Conservation (phyloP, 1,139 yeast species). For the Taphrina communis region DNA sequence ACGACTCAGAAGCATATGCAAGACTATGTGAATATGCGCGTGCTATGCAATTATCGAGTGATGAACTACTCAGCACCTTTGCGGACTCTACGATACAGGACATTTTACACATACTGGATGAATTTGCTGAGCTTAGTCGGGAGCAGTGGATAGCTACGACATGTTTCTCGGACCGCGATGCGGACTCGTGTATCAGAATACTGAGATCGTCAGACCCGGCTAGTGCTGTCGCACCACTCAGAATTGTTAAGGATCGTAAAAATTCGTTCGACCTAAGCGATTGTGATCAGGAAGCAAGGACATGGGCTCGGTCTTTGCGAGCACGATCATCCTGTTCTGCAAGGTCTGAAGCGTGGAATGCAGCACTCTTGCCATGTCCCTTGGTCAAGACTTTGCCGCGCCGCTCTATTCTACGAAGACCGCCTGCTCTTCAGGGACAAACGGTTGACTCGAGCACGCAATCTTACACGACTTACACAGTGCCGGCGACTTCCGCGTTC, state of each 20-base stretch:
- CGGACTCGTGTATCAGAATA: not conserved
- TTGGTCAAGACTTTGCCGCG: not conserved
- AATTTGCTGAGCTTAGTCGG: not conserved
- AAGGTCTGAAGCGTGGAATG: not conserved
- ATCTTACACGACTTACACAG: no score
- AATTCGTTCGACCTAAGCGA: not conserved
- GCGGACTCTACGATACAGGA: not conserved
- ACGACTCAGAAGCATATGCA: not conserved
- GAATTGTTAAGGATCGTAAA: not conserved
- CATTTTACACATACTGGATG: not conserved
- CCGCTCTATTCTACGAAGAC: not conserved
- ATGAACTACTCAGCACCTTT: not conserved
- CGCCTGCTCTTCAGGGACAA: not conserved
- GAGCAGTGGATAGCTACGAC: not conserved
- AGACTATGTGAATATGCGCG: not conserved
- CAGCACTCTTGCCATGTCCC: conserved; percentile 11
- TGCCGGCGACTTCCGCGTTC: no score
- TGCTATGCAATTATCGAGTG: conserved; percentile 1
- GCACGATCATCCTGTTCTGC: not conserved
- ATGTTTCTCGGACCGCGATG: not conserved
- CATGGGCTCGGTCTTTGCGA: conserved; percentile 12
- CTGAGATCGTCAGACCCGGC: not conserved
- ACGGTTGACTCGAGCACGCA: not conserved
- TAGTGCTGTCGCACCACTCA: not conserved
- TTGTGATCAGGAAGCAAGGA: not conserved